Conservation (phyloP, 495 filamentous ascomycete species). For the Aspergillus carlsbadensis region DNA sequence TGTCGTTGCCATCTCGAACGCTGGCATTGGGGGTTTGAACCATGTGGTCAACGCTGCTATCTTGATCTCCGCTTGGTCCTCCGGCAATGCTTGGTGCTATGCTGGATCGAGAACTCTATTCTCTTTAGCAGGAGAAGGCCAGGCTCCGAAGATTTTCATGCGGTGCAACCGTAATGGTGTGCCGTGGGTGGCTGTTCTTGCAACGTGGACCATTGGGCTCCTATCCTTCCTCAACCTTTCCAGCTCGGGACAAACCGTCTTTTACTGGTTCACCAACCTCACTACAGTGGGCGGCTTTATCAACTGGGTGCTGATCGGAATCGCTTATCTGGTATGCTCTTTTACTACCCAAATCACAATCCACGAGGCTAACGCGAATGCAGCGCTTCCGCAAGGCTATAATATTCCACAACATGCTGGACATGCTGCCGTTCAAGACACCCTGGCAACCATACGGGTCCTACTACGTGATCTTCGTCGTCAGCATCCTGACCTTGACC, state of each 20-base stretch:
- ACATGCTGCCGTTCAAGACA: slow-evolving; percentile 53
- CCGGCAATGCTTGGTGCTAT: slow-evolving; percentile 75
- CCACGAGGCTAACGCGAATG: neutral
- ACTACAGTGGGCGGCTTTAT: slow-evolving; percentile 61
- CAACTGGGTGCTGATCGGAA: slow-evolving; percentile 47
- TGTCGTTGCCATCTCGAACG: slow-evolving; percentile 57
- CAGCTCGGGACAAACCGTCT: slow-evolving; percentile 46
- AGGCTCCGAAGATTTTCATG: slow-evolving; percentile 58
- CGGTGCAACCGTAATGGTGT: slow-evolving; percentile 45
- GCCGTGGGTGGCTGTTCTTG: slow-evolving; percentile 47
- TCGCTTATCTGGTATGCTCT: slow-evolving; percentile 31
- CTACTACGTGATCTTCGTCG: slow-evolving; percentile 55
- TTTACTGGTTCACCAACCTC: slow-evolving; percentile 59
- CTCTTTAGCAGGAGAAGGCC: slow-evolving; percentile 66
- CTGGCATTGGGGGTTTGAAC: slow-evolving; percentile 62
- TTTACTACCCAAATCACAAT: neutral
- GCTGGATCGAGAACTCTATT: slow-evolving; percentile 72
- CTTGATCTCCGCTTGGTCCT: slow-evolving; percentile 64
- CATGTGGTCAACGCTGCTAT: slow-evolving; percentile 76
- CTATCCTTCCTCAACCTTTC: slow-evolving; percentile 50
- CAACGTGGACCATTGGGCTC: slow-evolving; percentile 46
- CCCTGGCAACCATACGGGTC: slow-evolving; percentile 54
- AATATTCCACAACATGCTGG: slow-evolving; percentile 36
- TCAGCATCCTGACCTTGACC: slow-evolving; percentile 57
- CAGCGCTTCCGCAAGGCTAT: slow-evolving; percentile 48